These are phyloP conservation scores for Pythium brachiatum DNA, from an alignment of 352 stramenopile genomes.

Conservation along the genomic window DNA sequence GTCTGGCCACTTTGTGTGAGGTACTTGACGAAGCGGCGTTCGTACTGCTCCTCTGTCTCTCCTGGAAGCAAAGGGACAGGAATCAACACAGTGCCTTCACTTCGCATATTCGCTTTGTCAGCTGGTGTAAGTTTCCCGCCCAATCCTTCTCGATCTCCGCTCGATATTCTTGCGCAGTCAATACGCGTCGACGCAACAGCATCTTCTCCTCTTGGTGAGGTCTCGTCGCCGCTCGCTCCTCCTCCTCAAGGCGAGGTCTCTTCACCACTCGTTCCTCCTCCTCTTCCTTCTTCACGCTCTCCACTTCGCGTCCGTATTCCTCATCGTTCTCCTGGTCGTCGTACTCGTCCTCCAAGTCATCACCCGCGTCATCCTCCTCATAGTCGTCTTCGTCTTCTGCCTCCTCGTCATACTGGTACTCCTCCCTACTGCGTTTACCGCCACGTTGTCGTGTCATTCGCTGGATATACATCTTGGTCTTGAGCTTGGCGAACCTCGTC, in stretches of 20 bases:
- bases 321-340: neutral
- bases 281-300: neutral
- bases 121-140: neutral
- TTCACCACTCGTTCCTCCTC: too few relatives aligned
- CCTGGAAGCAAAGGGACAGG: constrained; percentile 33
- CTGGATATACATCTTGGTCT: constrained; percentile 1
- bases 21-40: constrained; percentile 23
- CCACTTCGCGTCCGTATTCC: neutral
- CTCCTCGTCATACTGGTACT: constrained; percentile 4
- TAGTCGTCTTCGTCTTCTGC: constrained; percentile 4
- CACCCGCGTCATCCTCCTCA: neutral
- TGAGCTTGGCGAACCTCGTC: constrained; percentile 10
- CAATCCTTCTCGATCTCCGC: constrained; percentile 1
- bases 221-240: neutral
- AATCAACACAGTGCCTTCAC: constrained; percentile 4
- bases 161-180: constrained; percentile 3
- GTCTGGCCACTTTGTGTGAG: neutral
- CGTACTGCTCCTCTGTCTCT: constrained; percentile 31
- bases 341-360: neutral
- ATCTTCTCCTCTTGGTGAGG: neutral
- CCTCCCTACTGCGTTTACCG: neutral
- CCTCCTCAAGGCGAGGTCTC: neutral
- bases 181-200: constrained; percentile 7
- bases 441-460: neutral
- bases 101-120: neutral